phyloP scores from a whole-genome alignment of 768 basidiomycete species.

The Rossbeevera mucosa region DNA sequence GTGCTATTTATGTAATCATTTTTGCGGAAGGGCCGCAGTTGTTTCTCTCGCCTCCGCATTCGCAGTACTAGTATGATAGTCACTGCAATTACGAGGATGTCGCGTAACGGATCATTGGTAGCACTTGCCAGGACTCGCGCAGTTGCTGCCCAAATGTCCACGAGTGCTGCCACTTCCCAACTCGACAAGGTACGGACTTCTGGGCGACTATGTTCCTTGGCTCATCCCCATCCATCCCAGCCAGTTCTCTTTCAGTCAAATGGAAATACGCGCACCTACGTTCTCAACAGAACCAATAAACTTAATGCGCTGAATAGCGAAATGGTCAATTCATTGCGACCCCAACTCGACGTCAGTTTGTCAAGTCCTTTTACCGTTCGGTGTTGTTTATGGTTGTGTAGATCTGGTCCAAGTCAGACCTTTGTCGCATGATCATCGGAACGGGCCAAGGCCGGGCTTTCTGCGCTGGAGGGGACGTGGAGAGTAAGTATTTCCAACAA shows the following conservation, averaged over 20 bases:
- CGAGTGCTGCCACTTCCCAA: slow-evolving; percentile 7
- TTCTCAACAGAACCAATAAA: slow-evolving; percentile 75
- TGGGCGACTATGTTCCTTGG: background rate
- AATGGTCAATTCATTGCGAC: slow-evolving; percentile 69
- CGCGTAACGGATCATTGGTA: slow-evolving; percentile 24
- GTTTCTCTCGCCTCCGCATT: too few species aligned
- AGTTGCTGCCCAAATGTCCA: slow-evolving; percentile 35
- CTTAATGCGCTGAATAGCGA: slow-evolving; percentile 77
- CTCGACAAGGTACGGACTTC: slow-evolving; percentile 23
- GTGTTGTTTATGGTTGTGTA: slow-evolving; percentile 26
- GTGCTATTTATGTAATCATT: slow-evolving; percentile 12
- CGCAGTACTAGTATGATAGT: slow-evolving; percentile 31
- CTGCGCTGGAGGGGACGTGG: slow-evolving; percentile 94
- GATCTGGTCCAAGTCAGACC: slow-evolving; percentile 72
- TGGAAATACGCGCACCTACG: slow-evolving; percentile 58
- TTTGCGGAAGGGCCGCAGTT: too few species aligned
- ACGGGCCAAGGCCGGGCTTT: slow-evolving; percentile 73
- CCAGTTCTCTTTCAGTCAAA: slow-evolving; percentile 69
- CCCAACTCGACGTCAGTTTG: slow-evolving; percentile 67
- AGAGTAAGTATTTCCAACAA: slow-evolving; percentile 48
- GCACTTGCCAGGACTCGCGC: slow-evolving; percentile 28
- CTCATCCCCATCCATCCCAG: slow-evolving; percentile 24
- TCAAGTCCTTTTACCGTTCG: background rate
- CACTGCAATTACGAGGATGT: slow-evolving; percentile 26
- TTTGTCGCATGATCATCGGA: slow-evolving; percentile 70